Evolutionary conservation across 1,284 basidiomycete species (phyloP), one percentile per base, ranked within the genome.

Genomic region (Mycosarcoma maydis): DNA sequence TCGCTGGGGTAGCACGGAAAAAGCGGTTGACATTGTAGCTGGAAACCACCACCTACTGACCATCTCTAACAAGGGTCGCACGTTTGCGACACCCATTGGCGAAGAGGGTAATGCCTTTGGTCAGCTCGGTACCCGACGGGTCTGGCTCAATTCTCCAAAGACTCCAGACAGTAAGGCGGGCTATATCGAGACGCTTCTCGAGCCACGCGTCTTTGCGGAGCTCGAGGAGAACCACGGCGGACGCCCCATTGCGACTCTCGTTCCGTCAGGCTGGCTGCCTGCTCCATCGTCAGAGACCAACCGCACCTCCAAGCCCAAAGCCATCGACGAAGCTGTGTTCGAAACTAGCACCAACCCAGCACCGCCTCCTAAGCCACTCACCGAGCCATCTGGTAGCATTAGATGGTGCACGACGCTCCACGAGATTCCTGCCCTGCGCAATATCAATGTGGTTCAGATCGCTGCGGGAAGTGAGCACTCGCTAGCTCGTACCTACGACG

Each of bases 1-100:
- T 9, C 50, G 47, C 36, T 66, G 60, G 44, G 37, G 44, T n/a
- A 55, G 60, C 23, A 72, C 70, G 13, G 78, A 78, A 24, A 58
- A 60, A 23, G 56, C 79, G 4, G 34, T 38, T 26, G 73, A 78
- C 38, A 75, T 80, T 22, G 51, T 51, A 19, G 73, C 62, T 9
- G 94, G 94, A 8, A 82, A 85, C 19, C 87, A 92, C 76, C 94
- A 98, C 80, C 84, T 97, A 7, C 86, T 97, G 16, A 92, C 92
- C 0, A 83, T 95, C 11, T 93, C 93, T 3, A 90, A 88, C 23
- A 84, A 86, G 40, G 93, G 93, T 2, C 88, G 92, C 45, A 88
- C 90, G 2, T 94, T 92, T 78, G 87, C 89, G 0, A 88, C 92
- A 61, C 91, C 94, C 0, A 85, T 92, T 41, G 88, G 88, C 61